phyloP scores from a whole-genome alignment of 345 rosid species.

The Salix brachista region DNA sequence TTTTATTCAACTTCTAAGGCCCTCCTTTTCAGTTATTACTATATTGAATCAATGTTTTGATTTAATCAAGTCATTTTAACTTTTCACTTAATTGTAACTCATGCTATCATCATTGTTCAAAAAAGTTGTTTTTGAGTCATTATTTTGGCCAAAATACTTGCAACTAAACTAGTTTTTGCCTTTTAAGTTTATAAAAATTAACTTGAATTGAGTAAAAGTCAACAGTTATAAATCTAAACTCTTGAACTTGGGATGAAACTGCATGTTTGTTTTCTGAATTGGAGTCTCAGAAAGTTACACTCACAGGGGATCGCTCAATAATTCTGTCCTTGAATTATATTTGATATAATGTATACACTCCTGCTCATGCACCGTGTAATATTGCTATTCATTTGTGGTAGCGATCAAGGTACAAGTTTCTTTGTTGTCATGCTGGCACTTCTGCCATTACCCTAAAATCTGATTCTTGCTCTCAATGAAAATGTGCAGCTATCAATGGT shows the following conservation, averaged over 20 bases:
- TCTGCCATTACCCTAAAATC: background rate
- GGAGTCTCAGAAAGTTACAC: background rate
- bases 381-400: background rate
- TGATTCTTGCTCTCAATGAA: background rate
- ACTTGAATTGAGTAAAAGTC: too few species aligned
- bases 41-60: too few species aligned
- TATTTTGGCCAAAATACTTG: too few species aligned
- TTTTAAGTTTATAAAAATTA: too few species aligned
- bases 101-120: too few species aligned
- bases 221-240: too few species aligned
- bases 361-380: background rate
- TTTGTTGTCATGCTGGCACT: background rate
- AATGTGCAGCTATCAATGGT: slow-evolving; percentile 44
- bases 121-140: too few species aligned
- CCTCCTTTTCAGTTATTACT: background rate
- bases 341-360: background rate
- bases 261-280: background rate
- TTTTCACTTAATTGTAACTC: too few species aligned
- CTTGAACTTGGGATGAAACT: background rate
- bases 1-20: background rate
- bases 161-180: too few species aligned
- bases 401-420: background rate
- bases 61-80: too few species aligned
- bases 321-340: background rate
- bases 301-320: background rate